Evolutionary conservation across 1,284 basidiomycete genomes (phyloP), one percentile per base, ranked within the genome.

Genomic region (Trametes polyzona): DNA sequence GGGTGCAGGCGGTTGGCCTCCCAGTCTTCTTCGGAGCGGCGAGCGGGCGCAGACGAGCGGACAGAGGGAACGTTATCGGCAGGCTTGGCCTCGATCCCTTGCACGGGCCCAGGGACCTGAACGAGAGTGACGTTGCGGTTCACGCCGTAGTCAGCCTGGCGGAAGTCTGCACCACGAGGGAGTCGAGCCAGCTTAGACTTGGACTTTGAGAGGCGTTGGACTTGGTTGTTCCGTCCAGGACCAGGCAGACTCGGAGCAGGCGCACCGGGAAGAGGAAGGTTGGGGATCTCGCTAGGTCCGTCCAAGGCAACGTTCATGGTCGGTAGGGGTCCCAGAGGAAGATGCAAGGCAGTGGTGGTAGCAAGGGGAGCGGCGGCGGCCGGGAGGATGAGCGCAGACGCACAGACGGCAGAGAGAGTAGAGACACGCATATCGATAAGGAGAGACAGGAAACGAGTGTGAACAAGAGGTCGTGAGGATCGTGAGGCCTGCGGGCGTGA

Each of bases 101-200:
- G 37, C 10, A 54, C 47, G 29, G 53, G 55, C 4, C 47, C 42
- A 26, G 53, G 55, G 5, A 37, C 30, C n/a, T 35, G 3, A n/a
- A 47, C 17, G 40, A 63, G 43, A n/a, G 62, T 58, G 21, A 43
- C 48, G 36, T 59, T 58, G 2, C 55, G 59, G 42, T 35, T 55
- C n/a, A 57, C 58, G 44, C 61, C 61, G 26, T 63, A 65, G 53
- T 65, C 64, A 4, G 64, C 64, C 39, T 59, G 52, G 41, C 62
- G 64, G 51, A 65, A 62, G 27, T 27, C 40, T 9, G 47, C 55
- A 14, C 43, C 49, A 35, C 61, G 61, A 24, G 47, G 52, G 23
- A 49, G 37, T 14, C 24, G 42, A 14, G 23, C 11, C 17, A 44
- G 29, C 23, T 39, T 57, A 17, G 36, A 52, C 49, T 40, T 24